These are phyloP conservation scores for Globisporangium paddicum DNA, from an alignment of 352 stramenopile genomes.

Conservation along the genomic window DNA sequence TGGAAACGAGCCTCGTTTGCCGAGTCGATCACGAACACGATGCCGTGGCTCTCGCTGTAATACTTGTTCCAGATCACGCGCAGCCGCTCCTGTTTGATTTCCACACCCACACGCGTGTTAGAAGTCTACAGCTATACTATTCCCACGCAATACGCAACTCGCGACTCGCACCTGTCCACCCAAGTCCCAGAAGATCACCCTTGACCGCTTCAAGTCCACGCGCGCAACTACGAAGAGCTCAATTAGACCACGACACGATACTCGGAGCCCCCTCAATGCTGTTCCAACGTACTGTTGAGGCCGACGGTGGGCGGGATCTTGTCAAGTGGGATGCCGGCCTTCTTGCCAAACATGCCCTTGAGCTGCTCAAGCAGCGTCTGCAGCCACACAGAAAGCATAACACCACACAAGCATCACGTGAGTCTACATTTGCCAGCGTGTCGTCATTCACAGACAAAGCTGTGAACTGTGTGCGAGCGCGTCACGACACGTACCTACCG, in stretches of 20 bases:
- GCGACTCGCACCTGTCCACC: constrained; percentile 64
- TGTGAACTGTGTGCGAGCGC: background rate
- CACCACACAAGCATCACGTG: background rate
- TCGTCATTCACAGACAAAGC: background rate
- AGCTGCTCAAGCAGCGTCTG: constrained; percentile 89
- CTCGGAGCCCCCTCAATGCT: too few relatives aligned
- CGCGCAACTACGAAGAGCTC: constrained; percentile 41
- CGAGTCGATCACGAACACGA: constrained; percentile 91
- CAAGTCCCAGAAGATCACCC: constrained; percentile 92
- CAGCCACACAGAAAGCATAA: too few relatives aligned
- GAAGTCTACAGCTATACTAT: background rate
- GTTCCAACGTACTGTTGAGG: constrained; percentile 82
- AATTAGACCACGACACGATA: too few relatives aligned
- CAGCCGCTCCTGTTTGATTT: constrained; percentile 53
- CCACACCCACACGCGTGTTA: background rate
- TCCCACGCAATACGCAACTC: background rate
- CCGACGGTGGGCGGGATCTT: constrained; percentile 91
- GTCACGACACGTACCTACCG: constrained; percentile 53
- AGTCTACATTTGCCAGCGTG: background rate
- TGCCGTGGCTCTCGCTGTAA: constrained; percentile 89
- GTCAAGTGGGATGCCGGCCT: constrained; percentile 83
- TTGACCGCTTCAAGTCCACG: constrained; percentile 79
- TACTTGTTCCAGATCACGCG: constrained; percentile 93
- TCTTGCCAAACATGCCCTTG: constrained; percentile 89
- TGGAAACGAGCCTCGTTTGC: constrained; percentile 84